Percentiles rank a stretch among this genome's conserved stretches.
Conservation (phyloP, 2,329 filamentous ascomycete genomes). For the Xylaria multiplex region DNA sequence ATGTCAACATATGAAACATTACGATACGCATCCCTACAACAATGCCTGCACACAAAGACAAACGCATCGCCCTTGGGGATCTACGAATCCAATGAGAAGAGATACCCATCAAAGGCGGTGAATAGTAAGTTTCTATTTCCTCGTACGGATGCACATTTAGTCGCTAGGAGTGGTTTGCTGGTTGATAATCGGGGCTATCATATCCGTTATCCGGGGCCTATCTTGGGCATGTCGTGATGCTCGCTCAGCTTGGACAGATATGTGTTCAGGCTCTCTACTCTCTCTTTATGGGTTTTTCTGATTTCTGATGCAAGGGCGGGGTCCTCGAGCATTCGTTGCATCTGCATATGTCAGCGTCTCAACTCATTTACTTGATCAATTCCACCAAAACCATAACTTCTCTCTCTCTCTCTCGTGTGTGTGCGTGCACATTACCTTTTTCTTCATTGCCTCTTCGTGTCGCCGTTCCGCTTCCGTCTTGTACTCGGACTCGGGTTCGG, state of each 20-base stretch:
- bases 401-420: not conserved
- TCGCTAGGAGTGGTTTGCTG: not conserved
- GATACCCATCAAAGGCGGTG: too few relatives aligned
- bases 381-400: not conserved
- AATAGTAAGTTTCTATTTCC: not conserved
- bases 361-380: conserved; percentile 9
- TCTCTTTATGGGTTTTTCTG: conserved; percentile 95
- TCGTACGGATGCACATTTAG: not conserved
- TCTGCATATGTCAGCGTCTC: conserved; percentile 56
- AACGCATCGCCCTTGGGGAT: not conserved
- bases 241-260: conserved; percentile 93
- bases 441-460: conserved; percentile 82
- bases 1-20: not conserved
- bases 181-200: not conserved
- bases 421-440: conserved; percentile 65
- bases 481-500: conserved; percentile 47
- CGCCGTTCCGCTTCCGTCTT: conserved; percentile 89
- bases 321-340: conserved; percentile 79
- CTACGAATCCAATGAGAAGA: not conserved
- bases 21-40: not conserved
- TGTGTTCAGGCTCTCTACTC: conserved; percentile 93
- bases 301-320: conserved; percentile 73
- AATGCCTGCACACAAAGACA: not conserved
- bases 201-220: conserved; percentile 63
- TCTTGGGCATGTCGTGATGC: conserved; percentile 94